Base-by-base conservation (phyloP, 73 alveolate genomes). In the Paramecium biaurelia region DNA sequence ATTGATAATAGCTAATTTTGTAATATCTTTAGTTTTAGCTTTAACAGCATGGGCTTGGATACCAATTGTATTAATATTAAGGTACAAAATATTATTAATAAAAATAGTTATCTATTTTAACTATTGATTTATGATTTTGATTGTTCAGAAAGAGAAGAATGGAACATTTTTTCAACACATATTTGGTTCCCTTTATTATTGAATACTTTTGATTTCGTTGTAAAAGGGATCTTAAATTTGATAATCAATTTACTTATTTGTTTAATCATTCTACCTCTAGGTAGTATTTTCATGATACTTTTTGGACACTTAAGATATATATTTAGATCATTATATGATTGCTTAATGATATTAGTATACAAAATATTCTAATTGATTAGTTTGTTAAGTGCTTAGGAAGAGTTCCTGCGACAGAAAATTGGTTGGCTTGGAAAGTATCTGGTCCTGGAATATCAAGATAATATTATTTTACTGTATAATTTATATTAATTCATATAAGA, bases 391-490 rank as follows among this genome's bases (percentile, higher is more conserved):
- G 49, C 74, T 56, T 92, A 12, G 97, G 93, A 1, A 94, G 92
- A 92, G 58, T 94, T 15, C 97, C 97, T 41, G 63, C 85, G 14
- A 74, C 90, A 23, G 94, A 94, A 89, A 49, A 85, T 32, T 92
- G 89, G 43, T 72, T 92, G 14, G 96, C 97, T 41, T 94, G 97
- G 97, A 92, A 89, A 86, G 84, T 92, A 23, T 49, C 92, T 8
- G 96, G 97, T 4, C 97, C 96, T 24, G 92, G 85, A 68, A 79
- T 94, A 85, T 94, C 94, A 2, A 38, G 47, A 26, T 2, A 32
- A 63, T 63, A 63, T 63, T 63, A 63, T 30, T 63, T 63, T 32
- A 30, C 84, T 7, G 84, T 63, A 72, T 34, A 92, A 88, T 43
- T 92, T 72, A 24, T 76, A 92, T 34, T 53, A 4, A 53, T 5